These are phyloP conservation scores for Cicer pinnatifidum DNA, from an alignment of 306 rosid species.

Conservation along the genomic window DNA sequence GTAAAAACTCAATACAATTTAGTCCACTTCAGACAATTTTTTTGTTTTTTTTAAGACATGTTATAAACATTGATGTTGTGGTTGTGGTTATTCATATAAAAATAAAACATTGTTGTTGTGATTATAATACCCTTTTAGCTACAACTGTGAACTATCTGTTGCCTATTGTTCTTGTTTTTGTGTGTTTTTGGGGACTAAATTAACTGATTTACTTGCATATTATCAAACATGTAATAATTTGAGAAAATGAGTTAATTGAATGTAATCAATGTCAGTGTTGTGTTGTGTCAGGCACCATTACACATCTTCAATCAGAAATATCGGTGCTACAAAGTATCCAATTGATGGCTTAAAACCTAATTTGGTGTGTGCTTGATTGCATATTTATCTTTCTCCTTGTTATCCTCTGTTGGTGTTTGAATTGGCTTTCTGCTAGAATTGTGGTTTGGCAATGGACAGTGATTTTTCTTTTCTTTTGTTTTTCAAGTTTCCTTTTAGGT, in stretches of 20 bases:
- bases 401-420: constrained; percentile 18
- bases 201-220: constrained; percentile 5
- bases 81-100: constrained; percentile 23
- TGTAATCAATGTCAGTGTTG: too few relatives aligned
- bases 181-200: background rate
- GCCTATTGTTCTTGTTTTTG: background rate
- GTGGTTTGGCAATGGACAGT: constrained; percentile 27
- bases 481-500: background rate
- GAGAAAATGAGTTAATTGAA: too few relatives aligned
- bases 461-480: constrained; percentile 18
- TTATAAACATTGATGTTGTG: constrained; percentile 33
- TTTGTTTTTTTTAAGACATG: background rate
- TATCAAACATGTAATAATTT: background rate
- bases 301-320: too few relatives aligned
- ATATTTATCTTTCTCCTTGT: constrained; percentile 10
- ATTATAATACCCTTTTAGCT: background rate
- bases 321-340: too few relatives aligned
- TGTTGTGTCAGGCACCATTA: too few relatives aligned
- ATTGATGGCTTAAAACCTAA: background rate
- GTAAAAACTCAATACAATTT: constrained; percentile 26
- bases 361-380: constrained; percentile 8
- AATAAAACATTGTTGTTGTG: background rate
- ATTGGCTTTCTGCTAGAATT: constrained; percentile 27
- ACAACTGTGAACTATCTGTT: constrained; percentile 13
- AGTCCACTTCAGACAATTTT: background rate